phyloP scores from a whole-genome alignment of 208 protist species.

The Trypanosoma conorhini region DNA sequence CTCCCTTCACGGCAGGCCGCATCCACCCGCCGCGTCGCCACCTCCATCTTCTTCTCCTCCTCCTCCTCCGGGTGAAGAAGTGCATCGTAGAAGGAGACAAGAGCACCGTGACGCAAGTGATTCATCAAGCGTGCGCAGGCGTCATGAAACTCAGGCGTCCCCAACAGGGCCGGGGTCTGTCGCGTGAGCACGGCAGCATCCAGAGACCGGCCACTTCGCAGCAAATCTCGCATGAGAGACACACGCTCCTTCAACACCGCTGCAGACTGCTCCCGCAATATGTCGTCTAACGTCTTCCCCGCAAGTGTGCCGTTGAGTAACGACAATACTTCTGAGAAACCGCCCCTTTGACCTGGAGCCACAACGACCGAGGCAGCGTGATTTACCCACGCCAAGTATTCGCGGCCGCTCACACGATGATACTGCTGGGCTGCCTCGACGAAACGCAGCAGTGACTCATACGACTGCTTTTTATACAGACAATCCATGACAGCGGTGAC shows the following conservation, averaged over 20 bases:
- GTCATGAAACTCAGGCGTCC: slow-evolving; percentile 19
- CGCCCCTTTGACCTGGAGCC: slow-evolving; percentile 10
- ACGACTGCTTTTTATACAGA: slow-evolving; percentile 23
- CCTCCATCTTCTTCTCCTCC: neutral
- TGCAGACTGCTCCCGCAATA: slow-evolving; percentile 22
- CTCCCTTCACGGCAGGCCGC: neutral
- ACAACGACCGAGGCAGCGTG: slow-evolving; percentile 35
- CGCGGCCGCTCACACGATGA: slow-evolving; percentile 14
- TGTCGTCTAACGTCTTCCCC: slow-evolving; percentile 22
- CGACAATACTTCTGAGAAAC: slow-evolving; percentile 20
- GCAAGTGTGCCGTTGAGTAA: slow-evolving; percentile 23
- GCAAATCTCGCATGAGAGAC: slow-evolving; percentile 11
- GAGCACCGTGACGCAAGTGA: neutral
- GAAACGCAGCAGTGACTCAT: slow-evolving; percentile 31
- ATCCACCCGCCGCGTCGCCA: neutral
- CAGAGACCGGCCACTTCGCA: slow-evolving; percentile 2
- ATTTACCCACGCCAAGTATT: slow-evolving; percentile 22
- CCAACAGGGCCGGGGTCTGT: slow-evolving; percentile 16
- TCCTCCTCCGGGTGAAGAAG: slow-evolving; percentile 16
- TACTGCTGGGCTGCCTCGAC: slow-evolving; percentile 23
- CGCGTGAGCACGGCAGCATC: slow-evolving; percentile 31
- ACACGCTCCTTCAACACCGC: neutral
- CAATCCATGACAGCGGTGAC: slow-evolving; percentile 2
- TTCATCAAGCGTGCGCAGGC: slow-evolving; percentile 20
- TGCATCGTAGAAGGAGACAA: slow-evolving; percentile 30